A percentile compares a stretch with the other conserved stretches of the same genome.
Conservation (phyloP, 768 basidiomycete species). For the Phlebiopsis flavidoalba region DNA sequence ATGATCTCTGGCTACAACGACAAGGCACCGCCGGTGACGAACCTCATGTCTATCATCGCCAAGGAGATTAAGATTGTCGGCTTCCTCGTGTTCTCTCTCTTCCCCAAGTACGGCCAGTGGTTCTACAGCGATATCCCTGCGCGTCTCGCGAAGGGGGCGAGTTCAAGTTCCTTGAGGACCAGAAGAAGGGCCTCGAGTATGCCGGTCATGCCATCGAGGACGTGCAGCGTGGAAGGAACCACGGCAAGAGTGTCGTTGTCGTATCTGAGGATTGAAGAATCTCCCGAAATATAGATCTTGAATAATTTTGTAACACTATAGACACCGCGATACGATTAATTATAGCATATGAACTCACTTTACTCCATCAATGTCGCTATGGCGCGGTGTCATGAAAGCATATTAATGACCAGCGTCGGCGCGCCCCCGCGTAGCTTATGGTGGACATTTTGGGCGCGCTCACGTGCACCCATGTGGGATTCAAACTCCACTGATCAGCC, state of each 20-base stretch:
- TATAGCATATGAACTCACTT: no score
- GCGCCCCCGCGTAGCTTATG: no score
- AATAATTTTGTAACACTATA: background rate
- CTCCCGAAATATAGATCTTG: background rate
- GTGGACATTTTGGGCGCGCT: no score
- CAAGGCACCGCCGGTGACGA: conserved; percentile 13
- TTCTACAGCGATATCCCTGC: conserved; percentile 27
- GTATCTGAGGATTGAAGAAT: conserved; percentile 23
- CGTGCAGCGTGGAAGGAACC: conserved; percentile 29
- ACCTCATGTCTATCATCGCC: conserved; percentile 23
- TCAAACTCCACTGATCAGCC: no score
- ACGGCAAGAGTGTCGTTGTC: conserved; percentile 31
- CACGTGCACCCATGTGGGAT: no score
- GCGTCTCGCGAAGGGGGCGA: conserved; percentile 28
- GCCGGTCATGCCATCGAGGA: conserved; percentile 30
- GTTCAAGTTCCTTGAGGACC: conserved; percentile 33
- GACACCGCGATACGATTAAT: no score
- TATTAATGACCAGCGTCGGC: background rate
- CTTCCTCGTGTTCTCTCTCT: conserved; percentile 23
- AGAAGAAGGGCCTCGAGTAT: conserved; percentile 27
- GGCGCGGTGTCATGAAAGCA: background rate
- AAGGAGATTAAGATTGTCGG: conserved; percentile 26
- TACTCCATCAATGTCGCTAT: background rate
- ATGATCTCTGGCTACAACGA: conserved; percentile 25
- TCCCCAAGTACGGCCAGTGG: conserved; percentile 20